phyloP scores from a whole-genome alignment of 139 green algal species.

The Coelastrella sp. region DNA sequence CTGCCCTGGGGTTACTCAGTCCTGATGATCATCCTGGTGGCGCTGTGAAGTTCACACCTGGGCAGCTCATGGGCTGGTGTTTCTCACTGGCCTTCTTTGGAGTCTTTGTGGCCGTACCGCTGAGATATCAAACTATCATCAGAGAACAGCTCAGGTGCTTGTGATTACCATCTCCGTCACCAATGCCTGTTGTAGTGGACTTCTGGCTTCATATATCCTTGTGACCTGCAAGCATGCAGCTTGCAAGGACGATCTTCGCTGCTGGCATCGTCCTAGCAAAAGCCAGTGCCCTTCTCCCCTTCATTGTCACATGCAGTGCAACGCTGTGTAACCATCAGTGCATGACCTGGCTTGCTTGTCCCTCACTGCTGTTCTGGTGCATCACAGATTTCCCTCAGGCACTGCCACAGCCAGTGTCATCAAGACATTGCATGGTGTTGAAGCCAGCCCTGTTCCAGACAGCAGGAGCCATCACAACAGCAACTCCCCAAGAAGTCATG shows the following conservation, averaged over 20 bases:
- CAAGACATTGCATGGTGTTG: conserved; percentile 57
- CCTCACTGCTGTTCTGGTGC: neutral
- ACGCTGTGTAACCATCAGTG: too few relatives aligned
- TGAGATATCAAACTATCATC: conserved; percentile 70
- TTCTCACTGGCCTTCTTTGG: conserved; percentile 66
- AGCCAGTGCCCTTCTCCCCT: too few relatives aligned
- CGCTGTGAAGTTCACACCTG: conserved; percentile 45
- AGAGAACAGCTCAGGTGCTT: conserved; percentile 61
- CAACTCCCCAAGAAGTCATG: too few relatives aligned
- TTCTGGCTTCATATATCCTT: too few relatives aligned
- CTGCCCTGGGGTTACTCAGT: conserved; percentile 63
- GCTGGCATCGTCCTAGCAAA: too few relatives aligned
- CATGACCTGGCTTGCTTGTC: neutral
- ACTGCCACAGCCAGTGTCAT: conserved; percentile 73
- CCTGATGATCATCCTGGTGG: conserved; percentile 54
- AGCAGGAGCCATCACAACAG: conserved; percentile 18
- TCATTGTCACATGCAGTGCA: too few relatives aligned
- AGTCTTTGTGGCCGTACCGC: conserved; percentile 69
- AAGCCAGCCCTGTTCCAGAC: neutral
- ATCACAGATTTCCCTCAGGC: conserved; percentile 50
- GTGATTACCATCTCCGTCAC: too few relatives aligned
- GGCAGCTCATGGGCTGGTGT: conserved; percentile 66
- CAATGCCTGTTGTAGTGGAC: too few relatives aligned
- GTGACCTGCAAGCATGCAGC: too few relatives aligned
- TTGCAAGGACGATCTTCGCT: too few relatives aligned